Conservation (phyloP, 1,139 yeast genomes). For the Pichia terricola region DNA sequence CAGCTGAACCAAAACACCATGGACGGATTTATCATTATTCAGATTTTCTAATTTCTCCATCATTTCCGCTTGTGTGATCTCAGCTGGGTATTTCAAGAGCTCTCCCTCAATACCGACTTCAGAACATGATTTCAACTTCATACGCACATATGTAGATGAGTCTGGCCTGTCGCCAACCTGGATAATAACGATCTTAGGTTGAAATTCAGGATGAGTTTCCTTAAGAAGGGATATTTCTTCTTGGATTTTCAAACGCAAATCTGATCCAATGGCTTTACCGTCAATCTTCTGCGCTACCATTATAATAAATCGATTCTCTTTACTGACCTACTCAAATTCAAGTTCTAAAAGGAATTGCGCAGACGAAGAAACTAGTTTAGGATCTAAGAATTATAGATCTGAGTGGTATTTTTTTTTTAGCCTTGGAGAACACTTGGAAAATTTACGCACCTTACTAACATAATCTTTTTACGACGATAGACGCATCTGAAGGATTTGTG, state of each 20-base stretch:
- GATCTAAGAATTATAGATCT: no score
- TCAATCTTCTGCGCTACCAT: conserved; percentile 24
- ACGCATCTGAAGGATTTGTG: no score
- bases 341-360: no score
- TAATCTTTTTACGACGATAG: no score
- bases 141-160: conserved; percentile 66
- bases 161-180: conserved; percentile 75
- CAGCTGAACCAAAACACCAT: conserved; percentile 64
- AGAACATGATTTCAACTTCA: conserved; percentile 64
- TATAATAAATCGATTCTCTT: not conserved
- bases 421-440: no score
- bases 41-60: conserved; percentile 45
- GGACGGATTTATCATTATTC: conserved; percentile 54
- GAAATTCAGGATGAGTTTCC: conserved; percentile 39
- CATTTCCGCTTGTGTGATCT: conserved; percentile 46
- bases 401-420: no score
- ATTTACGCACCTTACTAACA: no score
- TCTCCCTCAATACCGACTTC: conserved; percentile 56
- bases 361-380: no score
- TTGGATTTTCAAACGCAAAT: conserved; percentile 20
- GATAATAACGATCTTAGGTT: conserved; percentile 57
- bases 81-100: conserved; percentile 47
- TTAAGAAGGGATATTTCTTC: conserved; percentile 44
- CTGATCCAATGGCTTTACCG: conserved; percentile 25
- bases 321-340: no score